These are phyloP conservation scores for Ophiocordyceps camponoti-rufipedis DNA, from an alignment of 2,329 filamentous ascomycete species.

Conservation along the genomic window DNA sequence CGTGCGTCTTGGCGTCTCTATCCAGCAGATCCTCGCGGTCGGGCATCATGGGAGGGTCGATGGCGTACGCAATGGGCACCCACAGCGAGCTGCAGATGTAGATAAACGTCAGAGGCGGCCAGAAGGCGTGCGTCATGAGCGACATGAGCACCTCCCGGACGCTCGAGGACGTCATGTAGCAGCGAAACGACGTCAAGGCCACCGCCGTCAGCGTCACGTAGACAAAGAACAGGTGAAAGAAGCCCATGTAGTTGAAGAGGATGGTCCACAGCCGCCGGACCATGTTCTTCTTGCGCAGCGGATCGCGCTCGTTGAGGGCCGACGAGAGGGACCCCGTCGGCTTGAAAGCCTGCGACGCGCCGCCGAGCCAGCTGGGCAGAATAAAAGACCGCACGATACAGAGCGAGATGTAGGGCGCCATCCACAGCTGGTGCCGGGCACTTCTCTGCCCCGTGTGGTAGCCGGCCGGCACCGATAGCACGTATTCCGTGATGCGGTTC, in stretches of 20 bases:
- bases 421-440: slow-evolving; percentile 39
- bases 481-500: slow-evolving; percentile 36
- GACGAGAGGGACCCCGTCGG: slow-evolving; percentile 39
- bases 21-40: slow-evolving; percentile 37
- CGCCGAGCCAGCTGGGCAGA: slow-evolving; percentile 40
- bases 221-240: slow-evolving; percentile 36
- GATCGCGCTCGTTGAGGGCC: slow-evolving; percentile 38
- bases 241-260: slow-evolving; percentile 34
- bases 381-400: slow-evolving; percentile 39
- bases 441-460: slow-evolving; percentile 41
- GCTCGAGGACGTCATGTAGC: slow-evolving; percentile 20
- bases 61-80: slow-evolving; percentile 41
- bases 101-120: slow-evolving; percentile 41
- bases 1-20: slow-evolving; percentile 33
- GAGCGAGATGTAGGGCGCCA: slow-evolving; percentile 41
- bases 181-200: slow-evolving; percentile 29
- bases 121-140: slow-evolving; percentile 41
- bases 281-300: slow-evolving; percentile 30
- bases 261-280: slow-evolving; percentile 33
- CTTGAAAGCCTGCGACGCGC: slow-evolving; percentile 38
- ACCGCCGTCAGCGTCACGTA: slow-evolving; percentile 33
- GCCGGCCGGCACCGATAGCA: slow-evolving; percentile 39
- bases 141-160: slow-evolving; percentile 25
- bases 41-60: slow-evolving; percentile 38
- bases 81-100: slow-evolving; percentile 35